These are phyloP conservation scores for Babesia caballi DNA, from an alignment of 169 alveolate genomes.

Conservation along the genomic window DNA sequence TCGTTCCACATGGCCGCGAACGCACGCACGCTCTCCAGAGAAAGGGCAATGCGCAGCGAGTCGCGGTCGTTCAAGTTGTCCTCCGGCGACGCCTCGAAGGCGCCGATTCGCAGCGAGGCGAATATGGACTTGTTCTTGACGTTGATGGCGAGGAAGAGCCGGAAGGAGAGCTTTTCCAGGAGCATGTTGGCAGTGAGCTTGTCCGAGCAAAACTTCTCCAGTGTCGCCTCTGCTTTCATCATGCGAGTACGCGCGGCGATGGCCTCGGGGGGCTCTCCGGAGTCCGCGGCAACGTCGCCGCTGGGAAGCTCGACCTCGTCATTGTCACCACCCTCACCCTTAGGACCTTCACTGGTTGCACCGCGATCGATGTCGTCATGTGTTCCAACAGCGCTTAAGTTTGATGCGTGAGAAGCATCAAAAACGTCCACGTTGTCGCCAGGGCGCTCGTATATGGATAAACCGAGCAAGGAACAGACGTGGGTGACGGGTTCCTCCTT, in stretches of 20 bases:
- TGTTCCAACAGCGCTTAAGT: no score
- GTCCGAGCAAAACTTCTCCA: not conserved
- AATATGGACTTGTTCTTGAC: constrained; percentile 57
- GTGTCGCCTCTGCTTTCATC: constrained; percentile 1
- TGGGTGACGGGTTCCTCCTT: constrained; percentile 61
- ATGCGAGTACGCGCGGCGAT: not conserved
- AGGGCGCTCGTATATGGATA: constrained; percentile 47
- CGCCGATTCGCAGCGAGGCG: constrained; percentile 52
- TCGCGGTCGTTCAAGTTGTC: constrained; percentile 62
- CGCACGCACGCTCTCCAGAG: constrained; percentile 71
- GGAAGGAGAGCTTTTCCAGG: constrained; percentile 54
- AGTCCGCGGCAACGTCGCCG: no score
- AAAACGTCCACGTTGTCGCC: not conserved
- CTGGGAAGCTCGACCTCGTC: not conserved
- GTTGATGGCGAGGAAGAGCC: constrained; percentile 52
- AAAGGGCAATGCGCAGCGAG: constrained; percentile 64
- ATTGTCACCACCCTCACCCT: not conserved
- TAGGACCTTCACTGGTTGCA: no score
- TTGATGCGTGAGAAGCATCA: not conserved
- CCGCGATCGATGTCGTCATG: not conserved
- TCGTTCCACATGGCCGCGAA: constrained; percentile 73
- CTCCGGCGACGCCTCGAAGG: constrained; percentile 63
- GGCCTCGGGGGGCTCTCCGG: not conserved
- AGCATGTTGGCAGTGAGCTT: not conserved
- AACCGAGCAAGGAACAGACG: constrained; percentile 55